A percentile compares a stretch with the other conserved stretches of the same genome.
phyloP scores from a whole-genome alignment of 129 eudicot species.

The Pulicaria dysenterica region DNA sequence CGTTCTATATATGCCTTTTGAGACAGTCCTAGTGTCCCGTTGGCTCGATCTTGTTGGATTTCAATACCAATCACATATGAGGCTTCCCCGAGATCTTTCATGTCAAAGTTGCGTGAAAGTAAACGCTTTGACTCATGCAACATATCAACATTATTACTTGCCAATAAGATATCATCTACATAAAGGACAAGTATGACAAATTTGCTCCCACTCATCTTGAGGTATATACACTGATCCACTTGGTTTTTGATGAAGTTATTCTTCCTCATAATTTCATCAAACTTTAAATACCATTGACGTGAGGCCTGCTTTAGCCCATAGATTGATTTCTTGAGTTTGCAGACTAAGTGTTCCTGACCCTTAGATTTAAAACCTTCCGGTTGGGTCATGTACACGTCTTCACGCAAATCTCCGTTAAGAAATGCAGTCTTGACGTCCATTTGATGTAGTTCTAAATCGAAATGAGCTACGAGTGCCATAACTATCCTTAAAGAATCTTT shows the following conservation, averaged over 20 bases:
- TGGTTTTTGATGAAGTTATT: not conserved
- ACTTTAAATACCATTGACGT: not conserved
- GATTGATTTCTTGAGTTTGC: not conserved
- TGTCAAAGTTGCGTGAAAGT: not conserved
- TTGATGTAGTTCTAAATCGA: not conserved
- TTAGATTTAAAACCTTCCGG: not conserved
- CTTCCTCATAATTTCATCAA: not conserved
- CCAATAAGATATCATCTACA: not conserved
- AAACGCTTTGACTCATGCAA: conserved; percentile 5
- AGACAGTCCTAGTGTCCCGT: too few relatives aligned
- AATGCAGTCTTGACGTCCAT: not conserved
- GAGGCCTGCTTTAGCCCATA: not conserved
- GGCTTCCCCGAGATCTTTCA: conserved; percentile 2
- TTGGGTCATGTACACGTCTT: not conserved
- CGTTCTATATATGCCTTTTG: too few relatives aligned
- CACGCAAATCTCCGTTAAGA: not conserved
- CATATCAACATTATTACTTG: not conserved
- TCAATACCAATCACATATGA: too few relatives aligned
- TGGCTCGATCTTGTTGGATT: too few relatives aligned
- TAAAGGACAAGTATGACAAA: not conserved
- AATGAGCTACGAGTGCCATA: not conserved
- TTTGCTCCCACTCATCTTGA: not conserved
- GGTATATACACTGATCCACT: conserved; percentile 3
- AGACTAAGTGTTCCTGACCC: not conserved
- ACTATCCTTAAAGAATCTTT: not conserved